Evolutionary conservation across 805 yeast species (phyloP).

Genomic region (Candida montana): DNA sequence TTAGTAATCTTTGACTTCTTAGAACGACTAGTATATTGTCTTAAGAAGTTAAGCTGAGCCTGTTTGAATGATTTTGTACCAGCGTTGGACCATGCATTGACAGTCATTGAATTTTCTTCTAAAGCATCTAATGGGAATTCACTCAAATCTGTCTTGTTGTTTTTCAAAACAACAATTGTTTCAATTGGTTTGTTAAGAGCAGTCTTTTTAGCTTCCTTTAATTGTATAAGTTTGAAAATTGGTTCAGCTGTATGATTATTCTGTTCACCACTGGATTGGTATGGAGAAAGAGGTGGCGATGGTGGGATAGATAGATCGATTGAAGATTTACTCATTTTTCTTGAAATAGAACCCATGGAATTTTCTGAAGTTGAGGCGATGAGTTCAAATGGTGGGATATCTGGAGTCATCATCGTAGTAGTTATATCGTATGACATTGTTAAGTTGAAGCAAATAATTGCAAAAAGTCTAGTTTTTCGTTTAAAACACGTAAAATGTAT

Average conservation of each 20-base stretch:
- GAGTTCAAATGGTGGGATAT: conserved; percentile 11
- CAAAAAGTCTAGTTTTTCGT: too few relatives aligned
- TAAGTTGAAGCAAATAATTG: neutral
- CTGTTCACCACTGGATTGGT: conserved; percentile 19
- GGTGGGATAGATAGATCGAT: conserved; percentile 34
- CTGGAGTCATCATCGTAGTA: conserved; percentile 25
- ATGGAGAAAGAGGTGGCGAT: conserved; percentile 44
- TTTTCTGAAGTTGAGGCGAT: neutral
- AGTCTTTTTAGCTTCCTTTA: conserved; percentile 14
- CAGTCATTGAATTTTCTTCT: conserved; percentile 39
- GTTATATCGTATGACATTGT: conserved; percentile 5
- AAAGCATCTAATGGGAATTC: conserved; percentile 46
- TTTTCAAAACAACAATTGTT: conserved; percentile 14
- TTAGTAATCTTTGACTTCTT: conserved; percentile 25
- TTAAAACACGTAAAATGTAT: neutral
- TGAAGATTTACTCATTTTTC: conserved; percentile 25
- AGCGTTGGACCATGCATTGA: conserved; percentile 47
- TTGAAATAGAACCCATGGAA: conserved; percentile 13
- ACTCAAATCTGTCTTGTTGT: conserved; percentile 13
- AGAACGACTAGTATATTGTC: conserved; percentile 35
- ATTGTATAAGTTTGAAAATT: conserved; percentile 19
- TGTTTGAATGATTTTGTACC: conserved; percentile 39
- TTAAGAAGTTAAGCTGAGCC: conserved; percentile 46
- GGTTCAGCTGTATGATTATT: neutral
- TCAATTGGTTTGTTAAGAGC: conserved; percentile 10